Conservation (phyloP, 148 eudicot genomes). For the Vaccinium myrtillus region DNA sequence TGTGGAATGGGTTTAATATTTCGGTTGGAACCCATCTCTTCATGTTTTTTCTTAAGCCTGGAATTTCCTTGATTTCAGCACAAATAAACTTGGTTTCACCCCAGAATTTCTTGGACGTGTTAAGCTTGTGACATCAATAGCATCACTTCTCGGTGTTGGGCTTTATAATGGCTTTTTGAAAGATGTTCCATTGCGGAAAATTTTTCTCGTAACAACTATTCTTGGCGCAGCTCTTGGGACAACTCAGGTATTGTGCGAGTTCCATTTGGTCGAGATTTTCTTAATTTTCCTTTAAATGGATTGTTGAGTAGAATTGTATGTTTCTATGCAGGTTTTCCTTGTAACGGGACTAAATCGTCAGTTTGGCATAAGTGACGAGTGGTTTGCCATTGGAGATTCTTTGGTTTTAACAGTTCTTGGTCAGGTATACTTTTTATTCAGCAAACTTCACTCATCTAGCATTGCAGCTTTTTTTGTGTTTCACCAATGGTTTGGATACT, state of each 20-base stretch:
- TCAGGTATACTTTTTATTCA: conserved; percentile 46
- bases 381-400: conserved; percentile 98
- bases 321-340: conserved; percentile 63
- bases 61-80: conserved; percentile 47
- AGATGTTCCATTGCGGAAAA: conserved; percentile 65
- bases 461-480: background rate
- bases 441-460: background rate
- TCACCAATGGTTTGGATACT: background rate
- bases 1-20: background rate
- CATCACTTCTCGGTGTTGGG: conserved; percentile 94
- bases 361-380: conserved; percentile 90
- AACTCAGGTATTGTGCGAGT: conserved; percentile 66
- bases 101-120: conserved; percentile 99
- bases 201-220: conserved; percentile 74
- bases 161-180: conserved; percentile 91
- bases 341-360: conserved; percentile 87
- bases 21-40: background rate
- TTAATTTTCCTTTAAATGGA: background rate
- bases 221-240: conserved; percentile 83
- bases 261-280: background rate
- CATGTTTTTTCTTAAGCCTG: background rate
- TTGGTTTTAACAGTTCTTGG: conserved; percentile 87
- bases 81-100: conserved; percentile 88
- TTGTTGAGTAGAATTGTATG: conserved; percentile 8
- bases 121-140: conserved; percentile 90